Evolutionary conservation across 441 rosid genomes (phyloP).

Genomic region (Sinapis alba): DNA sequence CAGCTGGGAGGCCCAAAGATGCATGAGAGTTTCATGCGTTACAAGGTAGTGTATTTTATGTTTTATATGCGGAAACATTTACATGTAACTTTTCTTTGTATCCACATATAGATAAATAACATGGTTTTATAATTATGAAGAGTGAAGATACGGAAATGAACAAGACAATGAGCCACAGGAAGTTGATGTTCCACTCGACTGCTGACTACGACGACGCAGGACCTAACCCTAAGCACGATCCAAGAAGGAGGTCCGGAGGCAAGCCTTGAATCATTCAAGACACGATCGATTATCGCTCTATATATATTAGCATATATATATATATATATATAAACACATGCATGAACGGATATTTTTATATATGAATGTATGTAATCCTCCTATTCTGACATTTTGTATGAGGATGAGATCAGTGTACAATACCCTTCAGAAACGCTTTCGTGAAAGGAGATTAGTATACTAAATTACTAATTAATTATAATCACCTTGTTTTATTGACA

Average conservation of each 20-base stretch:
- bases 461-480: constrained; percentile 9
- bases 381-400: constrained; percentile 35
- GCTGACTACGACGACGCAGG: constrained; percentile 75
- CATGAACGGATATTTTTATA: not conserved
- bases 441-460: constrained; percentile 30
- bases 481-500: constrained; percentile 17
- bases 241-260: constrained; percentile 57
- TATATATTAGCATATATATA: not conserved
- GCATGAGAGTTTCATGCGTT: constrained; percentile 21
- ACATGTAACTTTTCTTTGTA: not conserved
- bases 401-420: constrained; percentile 39
- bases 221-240: constrained; percentile 71
- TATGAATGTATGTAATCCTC: constrained; percentile 9
- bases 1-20: constrained; percentile 26
- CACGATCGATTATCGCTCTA: not conserved
- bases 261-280: constrained; percentile 23
- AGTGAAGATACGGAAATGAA: constrained; percentile 10
- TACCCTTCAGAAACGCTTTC: constrained; percentile 26
- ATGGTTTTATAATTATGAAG: constrained; percentile 19
- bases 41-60: constrained; percentile 29
- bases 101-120: not conserved
- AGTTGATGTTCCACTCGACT: constrained; percentile 48
- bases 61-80: not conserved
- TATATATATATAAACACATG: not conserved
- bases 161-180: constrained; percentile 46